Evolutionary conservation across 169 alveolate species (phyloP).

Genomic region (Eimeria brunetti): DNA sequence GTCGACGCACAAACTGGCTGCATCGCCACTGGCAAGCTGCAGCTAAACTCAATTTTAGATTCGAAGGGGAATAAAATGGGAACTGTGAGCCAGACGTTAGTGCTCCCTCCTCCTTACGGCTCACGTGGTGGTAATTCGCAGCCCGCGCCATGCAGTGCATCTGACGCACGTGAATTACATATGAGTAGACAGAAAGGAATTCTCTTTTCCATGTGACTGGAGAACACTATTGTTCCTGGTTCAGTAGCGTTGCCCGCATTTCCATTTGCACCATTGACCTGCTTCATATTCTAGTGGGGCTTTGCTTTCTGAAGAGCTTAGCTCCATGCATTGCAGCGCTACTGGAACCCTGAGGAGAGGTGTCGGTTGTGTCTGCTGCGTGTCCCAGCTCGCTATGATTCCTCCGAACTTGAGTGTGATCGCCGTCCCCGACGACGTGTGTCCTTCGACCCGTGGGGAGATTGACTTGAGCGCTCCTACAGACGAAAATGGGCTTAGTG

Average conservation of each 20-base stretch:
- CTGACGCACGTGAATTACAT: too few species aligned
- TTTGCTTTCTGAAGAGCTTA: not conserved
- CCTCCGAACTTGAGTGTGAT: slow-evolving; percentile 8
- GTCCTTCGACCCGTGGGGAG: slow-evolving; percentile 18
- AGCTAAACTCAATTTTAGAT: not conserved
- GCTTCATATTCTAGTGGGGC: not conserved
- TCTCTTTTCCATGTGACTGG: too few species aligned
- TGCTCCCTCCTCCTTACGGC: not conserved
- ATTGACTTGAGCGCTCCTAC: not conserved
- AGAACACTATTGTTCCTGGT: too few species aligned
- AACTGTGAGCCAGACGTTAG: not conserved
- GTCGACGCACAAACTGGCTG: not conserved
- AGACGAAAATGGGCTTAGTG: not conserved
- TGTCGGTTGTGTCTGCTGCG: not conserved
- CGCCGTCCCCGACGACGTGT: slow-evolving; percentile 16
- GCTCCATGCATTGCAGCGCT: not conserved
- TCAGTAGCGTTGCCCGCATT: too few species aligned
- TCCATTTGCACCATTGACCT: too few species aligned
- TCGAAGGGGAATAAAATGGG: slow-evolving; percentile 1
- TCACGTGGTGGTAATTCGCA: not conserved
- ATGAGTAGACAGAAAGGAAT: too few species aligned
- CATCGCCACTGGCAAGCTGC: not conserved
- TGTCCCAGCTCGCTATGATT: not conserved
- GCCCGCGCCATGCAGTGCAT: not conserved
- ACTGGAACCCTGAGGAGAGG: not conserved